Base-by-base conservation (phyloP, 495 filamentous ascomycete species). In the Bryoglossum gracile region DNA sequence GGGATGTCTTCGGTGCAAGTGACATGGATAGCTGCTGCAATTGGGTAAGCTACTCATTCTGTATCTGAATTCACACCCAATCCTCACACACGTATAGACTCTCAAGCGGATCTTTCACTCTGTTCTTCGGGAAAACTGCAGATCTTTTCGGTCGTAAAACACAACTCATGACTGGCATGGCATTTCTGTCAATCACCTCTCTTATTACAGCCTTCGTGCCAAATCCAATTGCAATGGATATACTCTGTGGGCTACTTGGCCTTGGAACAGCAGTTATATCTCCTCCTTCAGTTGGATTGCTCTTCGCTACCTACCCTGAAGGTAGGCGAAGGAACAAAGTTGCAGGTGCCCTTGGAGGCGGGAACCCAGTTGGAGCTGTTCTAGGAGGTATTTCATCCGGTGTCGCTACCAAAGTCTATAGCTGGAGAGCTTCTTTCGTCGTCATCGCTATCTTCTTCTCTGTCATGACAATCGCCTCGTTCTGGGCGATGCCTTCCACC, bases 351-450 rank as follows among this genome's bases (percentile, higher is more conserved):
- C 82, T 82, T 54, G 71, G 72, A 11, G 77, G 76, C 33, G 80
- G 80, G 0, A 84, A 82, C 28, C 79, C 80, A 8, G 57, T 80
- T 2, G 80, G 80, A 0, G 82, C 78, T 41, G 76, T 82, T 3
- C 69, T 77, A 25, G 80, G 80, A 0, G 75, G 70, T 45, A 69
- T 84, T 35, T 72, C 81, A 9, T 76, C 75, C 0, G 80, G 80
- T 13, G 57, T 80, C 14, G 72, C 76, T 8, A 68, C 75, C 8
- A 59, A 77, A 35, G 51, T 78, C 36, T 69, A 71, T 34, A 72
- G 58, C 48, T 84, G 80, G 80, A 72, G 78, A 21, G 75, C 78
- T 0, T 69, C 72, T 0, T 81, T 79, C 52, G 76, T 75, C 65
- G 61, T 76, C 8, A 60, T 82, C 8, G 67, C 77, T 16, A 72